Percentiles rank a stretch among this genome's conserved stretches.
phyloP scores from a whole-genome alignment of 1,139 yeast genomes.

The Nematodospora anomalae region DNA sequence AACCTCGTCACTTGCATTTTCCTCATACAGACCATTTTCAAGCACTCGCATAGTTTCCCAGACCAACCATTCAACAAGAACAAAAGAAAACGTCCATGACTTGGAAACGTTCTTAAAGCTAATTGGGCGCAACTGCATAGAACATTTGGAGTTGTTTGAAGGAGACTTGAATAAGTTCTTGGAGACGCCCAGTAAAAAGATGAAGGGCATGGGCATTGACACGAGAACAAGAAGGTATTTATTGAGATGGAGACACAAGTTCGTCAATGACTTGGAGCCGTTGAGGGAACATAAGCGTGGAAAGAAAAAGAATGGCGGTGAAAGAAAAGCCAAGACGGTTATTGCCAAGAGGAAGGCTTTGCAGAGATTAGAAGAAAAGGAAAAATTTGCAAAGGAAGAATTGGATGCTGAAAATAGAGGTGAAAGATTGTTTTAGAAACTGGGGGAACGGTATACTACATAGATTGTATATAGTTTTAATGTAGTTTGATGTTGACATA shows the following conservation, averaged over 20 bases:
- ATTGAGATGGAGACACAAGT: slow-evolving; percentile 51
- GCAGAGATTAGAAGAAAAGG: slow-evolving; percentile 47
- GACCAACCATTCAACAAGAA: slow-evolving; percentile 43
- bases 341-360: slow-evolving; percentile 70
- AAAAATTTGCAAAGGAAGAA: slow-evolving; percentile 27
- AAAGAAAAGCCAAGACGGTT: slow-evolving; percentile 71
- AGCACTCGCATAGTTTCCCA: slow-evolving; percentile 21
- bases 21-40: slow-evolving; percentile 10
- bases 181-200: slow-evolving; percentile 48
- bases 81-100: slow-evolving; percentile 64
- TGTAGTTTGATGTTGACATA: too few species aligned
- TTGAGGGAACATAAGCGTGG: slow-evolving; percentile 63
- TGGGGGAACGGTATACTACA: neutral
- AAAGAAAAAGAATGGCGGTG: slow-evolving; percentile 86
- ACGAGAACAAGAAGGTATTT: slow-evolving; percentile 68
- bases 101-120: slow-evolving; percentile 66
- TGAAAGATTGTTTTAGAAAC: slow-evolving; percentile 26
- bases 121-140: slow-evolving; percentile 75
- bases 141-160: slow-evolving; percentile 71
- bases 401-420: slow-evolving; percentile 32
- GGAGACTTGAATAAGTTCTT: slow-evolving; percentile 70
- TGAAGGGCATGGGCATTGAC: slow-evolving; percentile 83
- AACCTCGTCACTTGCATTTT: neutral
- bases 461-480: neutral
- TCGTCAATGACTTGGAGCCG: slow-evolving; percentile 55